Conservation (phyloP, 495 filamentous ascomycete species). For the Aspergillus egyptiacus region DNA sequence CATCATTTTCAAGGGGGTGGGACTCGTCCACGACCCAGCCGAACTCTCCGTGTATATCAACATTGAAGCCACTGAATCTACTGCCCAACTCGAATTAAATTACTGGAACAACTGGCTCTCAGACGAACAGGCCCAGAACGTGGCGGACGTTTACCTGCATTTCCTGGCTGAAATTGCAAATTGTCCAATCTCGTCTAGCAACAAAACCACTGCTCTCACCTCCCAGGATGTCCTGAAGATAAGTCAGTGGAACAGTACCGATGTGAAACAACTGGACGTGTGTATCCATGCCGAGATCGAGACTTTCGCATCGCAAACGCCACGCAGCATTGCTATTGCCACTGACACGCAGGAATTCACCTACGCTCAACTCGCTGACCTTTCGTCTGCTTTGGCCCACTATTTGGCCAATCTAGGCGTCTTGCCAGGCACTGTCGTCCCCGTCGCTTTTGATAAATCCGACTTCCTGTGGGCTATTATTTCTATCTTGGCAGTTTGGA, state of each 20-base stretch:
- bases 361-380: neutral
- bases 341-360: neutral
- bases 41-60: neutral
- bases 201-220: neutral
- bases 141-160: neutral
- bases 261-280: no score
- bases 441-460: neutral
- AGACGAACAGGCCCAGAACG: neutral
- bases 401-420: neutral
- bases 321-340: neutral
- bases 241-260: neutral
- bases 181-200: no score
- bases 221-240: neutral
- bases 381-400: neutral
- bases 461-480: neutral
- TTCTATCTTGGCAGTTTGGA: neutral
- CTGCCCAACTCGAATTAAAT: neutral
- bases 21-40: slow-evolving; percentile 47
- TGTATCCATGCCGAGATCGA: slow-evolving; percentile 1
- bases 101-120: slow-evolving; percentile 5
- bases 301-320: neutral
- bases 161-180: neutral
- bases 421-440: neutral
- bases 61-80: neutral
- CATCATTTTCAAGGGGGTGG: slow-evolving; percentile 35